Base-by-base conservation (phyloP, 768 basidiomycete genomes). In the Tubosaeta brunneosetosa region DNA sequence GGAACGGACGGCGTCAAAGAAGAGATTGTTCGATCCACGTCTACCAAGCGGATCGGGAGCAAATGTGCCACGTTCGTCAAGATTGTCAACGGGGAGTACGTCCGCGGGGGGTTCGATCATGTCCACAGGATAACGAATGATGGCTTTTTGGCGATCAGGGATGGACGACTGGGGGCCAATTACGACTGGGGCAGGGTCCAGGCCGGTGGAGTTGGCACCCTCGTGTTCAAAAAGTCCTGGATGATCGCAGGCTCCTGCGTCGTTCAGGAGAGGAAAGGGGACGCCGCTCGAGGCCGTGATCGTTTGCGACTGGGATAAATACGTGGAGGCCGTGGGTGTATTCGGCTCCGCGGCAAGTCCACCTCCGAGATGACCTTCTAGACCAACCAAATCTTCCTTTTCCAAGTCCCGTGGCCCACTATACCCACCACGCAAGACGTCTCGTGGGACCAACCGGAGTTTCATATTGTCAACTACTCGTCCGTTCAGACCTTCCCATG, bases 391-490 rank as follows among this genome's bases (percentile, higher is more conserved):
- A 51, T 63, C 57, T 61, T 71, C 67, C 55, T 58, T 68, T 52
- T 64, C 66, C 37, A 52, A 50, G 55, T 68, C 64, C 57, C 54
- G 59, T 54, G 51, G 52, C 51, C 51, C 55, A 45, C 49, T 50
- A 44, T 44, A 31, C 33, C 57, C 59, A 51, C 61, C 59, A 54
- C 55, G 55, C 57, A 63, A 61, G 41, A 42, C 50, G 48, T 62
- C 71, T 55, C 72, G 71, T 29, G 70, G 72, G 49, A 71, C 71
- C 45, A 80, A 70, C 13, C 65, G 68, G 26, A 88, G 67, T 46
- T 73, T 76, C 70, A 79, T 76, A 33, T 80, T 83, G 48, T 80
- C 79, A 33, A 81, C 63, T 42, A 70, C 65, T 34, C 74, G 74
- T 3, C 74, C 74, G 44, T 85, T 62, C 17, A 91, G 69, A 42